Evolutionary conservation across 2,329 filamentous ascomycete species (phyloP).

Genomic region (Colletotrichum paranaense): DNA sequence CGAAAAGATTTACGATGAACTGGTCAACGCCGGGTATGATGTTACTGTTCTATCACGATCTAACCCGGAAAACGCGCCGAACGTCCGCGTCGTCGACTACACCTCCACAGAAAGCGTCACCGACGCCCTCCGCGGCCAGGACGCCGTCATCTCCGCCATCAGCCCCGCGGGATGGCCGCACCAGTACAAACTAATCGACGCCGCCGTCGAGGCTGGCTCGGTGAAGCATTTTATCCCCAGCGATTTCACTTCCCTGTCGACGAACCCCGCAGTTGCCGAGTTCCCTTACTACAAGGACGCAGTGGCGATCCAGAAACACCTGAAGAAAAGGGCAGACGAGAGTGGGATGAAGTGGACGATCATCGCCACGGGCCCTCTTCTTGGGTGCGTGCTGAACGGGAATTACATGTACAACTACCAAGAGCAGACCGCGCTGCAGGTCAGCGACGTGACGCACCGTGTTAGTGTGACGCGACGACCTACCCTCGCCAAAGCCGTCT

Average conservation of each 20-base stretch:
- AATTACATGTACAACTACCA: constrained; percentile 21
- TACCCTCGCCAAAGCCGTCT: constrained; percentile 58
- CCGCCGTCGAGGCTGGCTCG: constrained; percentile 59
- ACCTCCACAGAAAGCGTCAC: constrained; percentile 55
- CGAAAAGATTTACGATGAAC: not conserved
- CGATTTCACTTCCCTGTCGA: constrained; percentile 53
- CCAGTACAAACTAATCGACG: constrained; percentile 63
- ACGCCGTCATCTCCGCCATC: constrained; percentile 64
- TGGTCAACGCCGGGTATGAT: constrained; percentile 42
- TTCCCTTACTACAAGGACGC: constrained; percentile 35
- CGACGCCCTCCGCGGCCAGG: constrained; percentile 63
- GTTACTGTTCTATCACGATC: constrained; percentile 53
- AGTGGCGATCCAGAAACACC: constrained; percentile 30
- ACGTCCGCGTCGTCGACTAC: constrained; percentile 50
- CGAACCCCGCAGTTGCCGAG: constrained; percentile 22
- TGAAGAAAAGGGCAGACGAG: constrained; percentile 21
- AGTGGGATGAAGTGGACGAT: constrained; percentile 45
- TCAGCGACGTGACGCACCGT: constrained; percentile 57
- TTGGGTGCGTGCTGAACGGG: constrained; percentile 41
- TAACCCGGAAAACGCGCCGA: constrained; percentile 43
- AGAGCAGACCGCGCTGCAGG: constrained; percentile 50
- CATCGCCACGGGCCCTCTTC: constrained; percentile 55
- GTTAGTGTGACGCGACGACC: constrained; percentile 59
- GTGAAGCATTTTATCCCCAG: constrained; percentile 65
- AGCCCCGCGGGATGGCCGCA: constrained; percentile 51